Base-by-base conservation (phyloP, 805 yeast genomes). In the Zygotorulaspora florentina region DNA sequence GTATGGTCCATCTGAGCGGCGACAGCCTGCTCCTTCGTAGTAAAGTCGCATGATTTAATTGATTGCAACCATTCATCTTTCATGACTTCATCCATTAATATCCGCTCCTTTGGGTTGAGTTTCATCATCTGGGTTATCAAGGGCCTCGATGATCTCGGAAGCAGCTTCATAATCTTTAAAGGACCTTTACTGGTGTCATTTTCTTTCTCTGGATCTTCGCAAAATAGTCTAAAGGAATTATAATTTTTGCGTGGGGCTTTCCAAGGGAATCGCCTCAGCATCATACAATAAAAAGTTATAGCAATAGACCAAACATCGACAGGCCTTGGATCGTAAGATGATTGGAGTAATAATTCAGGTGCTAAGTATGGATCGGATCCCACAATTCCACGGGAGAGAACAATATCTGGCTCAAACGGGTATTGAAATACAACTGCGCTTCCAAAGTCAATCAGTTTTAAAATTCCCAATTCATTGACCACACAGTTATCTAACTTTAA, bases 351-450 rank as follows among this genome's bases (percentile, higher is more conserved):
- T 35, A 91, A 90, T 64, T 91, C 99, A 0, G 98, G 98, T 0
- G 97, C 93, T 50, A 91, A 69, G 61, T 91, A 91, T 2, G 99
- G 98, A 65, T 91, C 99, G 1, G 95, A 85, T 12, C 99, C 99
- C 10, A 91, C 95, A 17, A 91, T 77, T 12, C 98, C 98, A 35
- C 77, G 74, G 0, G 96, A 89, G 47, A 74, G 70, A 13, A 85
- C 79, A 17, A 80, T 74, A 45, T 74, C 77, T 7, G 66, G 63
- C 43, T 76, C 79, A 52, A 75, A 80, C 7, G 83, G 82, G 57
- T 81, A 82, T 50, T 81, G 75, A 70, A 87, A 89, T 18, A 86
- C 85, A 16, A 85, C 86, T 0, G 97, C 93, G 3, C 95, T 83
- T 6, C 99, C 99, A 66, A 90, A 91, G 68, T 91, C 99, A 53